These are phyloP conservation scores for Termitomyces sp. DNA, from an alignment of 768 basidiomycete species.

Conservation along the genomic window DNA sequence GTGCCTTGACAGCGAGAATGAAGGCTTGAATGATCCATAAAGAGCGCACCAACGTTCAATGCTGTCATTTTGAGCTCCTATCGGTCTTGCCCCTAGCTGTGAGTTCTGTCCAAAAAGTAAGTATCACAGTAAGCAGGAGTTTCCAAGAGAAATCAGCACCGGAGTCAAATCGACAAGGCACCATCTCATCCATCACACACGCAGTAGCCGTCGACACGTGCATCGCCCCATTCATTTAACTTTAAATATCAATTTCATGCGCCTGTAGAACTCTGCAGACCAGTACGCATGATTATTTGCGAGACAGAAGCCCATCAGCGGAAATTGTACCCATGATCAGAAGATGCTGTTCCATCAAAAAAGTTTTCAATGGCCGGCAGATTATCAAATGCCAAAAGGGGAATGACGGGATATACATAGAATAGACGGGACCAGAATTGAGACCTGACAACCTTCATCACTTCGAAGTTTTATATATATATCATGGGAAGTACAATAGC, in stretches of 20 bases:
- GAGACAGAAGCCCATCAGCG: slow-evolving; percentile 1
- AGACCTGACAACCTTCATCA: too few species aligned
- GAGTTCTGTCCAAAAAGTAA: not conserved
- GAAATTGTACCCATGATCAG: not conserved
- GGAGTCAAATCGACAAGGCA: not conserved
- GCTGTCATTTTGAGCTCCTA: not conserved
- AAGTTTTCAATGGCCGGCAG: not conserved
- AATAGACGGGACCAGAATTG: too few species aligned
- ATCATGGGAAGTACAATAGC: too few species aligned
- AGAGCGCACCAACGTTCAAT: not conserved
- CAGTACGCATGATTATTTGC: too few species aligned
- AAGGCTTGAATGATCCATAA: not conserved
- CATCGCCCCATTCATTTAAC: not conserved
- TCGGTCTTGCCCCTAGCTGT: not conserved
- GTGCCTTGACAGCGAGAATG: slow-evolving; percentile 7
- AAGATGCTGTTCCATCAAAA: not conserved
- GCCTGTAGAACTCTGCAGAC: not conserved
- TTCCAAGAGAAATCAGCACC: not conserved
- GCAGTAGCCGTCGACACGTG: not conserved
- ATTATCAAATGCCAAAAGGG: too few species aligned
- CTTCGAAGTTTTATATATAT: too few species aligned
- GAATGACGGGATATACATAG: too few species aligned
- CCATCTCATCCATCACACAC: not conserved
- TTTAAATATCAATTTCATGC: not conserved
- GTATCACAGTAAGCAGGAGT: not conserved